These are phyloP conservation scores for Adansonia grandidieri DNA, from an alignment of 441 rosid species.

Conservation along the genomic window DNA sequence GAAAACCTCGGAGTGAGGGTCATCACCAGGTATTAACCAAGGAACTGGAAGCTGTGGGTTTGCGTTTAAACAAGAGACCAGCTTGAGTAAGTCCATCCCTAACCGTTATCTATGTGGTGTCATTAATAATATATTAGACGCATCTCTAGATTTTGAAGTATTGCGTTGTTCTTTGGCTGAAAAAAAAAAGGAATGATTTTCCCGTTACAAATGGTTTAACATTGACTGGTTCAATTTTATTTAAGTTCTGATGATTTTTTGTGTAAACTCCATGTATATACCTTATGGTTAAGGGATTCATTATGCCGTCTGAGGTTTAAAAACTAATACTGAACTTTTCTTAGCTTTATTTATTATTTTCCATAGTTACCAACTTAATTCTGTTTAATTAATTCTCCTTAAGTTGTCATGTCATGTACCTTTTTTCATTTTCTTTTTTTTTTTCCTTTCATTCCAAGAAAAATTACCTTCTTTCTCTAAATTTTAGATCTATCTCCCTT, in stretches of 20 bases:
- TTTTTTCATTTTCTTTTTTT: too few species aligned
- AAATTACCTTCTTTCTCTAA: too few species aligned
- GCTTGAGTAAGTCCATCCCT: conserved; percentile 68
- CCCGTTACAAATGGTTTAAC: not conserved
- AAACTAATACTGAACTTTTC: not conserved
- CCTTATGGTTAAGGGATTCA: not conserved
- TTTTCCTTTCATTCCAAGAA: too few species aligned
- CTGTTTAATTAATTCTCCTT: too few species aligned
- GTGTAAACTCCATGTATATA: not conserved
- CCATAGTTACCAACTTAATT: not conserved
- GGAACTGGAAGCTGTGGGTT: conserved; percentile 97
- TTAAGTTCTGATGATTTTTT: too few species aligned
- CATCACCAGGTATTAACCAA: conserved; percentile 92
- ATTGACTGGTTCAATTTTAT: not conserved
- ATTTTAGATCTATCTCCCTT: too few species aligned
- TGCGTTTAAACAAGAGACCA: conserved; percentile 94
- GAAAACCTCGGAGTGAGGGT: conserved; percentile 85
- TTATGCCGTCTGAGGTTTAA: not conserved
- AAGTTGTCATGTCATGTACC: too few species aligned
- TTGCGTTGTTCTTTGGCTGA: not conserved
- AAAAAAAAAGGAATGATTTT: not conserved
- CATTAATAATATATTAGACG: not conserved
- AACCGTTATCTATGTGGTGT: not conserved
- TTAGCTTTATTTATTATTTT: too few species aligned
- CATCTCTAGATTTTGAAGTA: not conserved